phyloP scores from a whole-genome alignment of 108 stramenopile genomes.

The Nannochloropsis oceanica region DNA sequence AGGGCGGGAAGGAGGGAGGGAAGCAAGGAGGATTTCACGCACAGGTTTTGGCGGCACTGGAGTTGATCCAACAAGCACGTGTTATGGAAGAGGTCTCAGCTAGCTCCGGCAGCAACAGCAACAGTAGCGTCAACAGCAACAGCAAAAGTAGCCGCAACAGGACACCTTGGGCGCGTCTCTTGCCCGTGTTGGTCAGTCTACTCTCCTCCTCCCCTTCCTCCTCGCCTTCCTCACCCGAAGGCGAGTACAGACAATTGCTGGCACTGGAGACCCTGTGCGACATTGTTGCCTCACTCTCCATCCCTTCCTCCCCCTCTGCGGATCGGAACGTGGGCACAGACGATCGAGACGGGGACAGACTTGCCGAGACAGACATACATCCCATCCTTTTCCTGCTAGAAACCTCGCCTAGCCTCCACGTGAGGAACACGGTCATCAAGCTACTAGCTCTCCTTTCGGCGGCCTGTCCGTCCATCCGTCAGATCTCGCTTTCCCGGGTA shows the following conservation, averaged over 20 bases:
- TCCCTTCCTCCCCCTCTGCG: not conserved
- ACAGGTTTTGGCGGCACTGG: not conserved
- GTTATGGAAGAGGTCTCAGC: not conserved
- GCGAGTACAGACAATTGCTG: not conserved
- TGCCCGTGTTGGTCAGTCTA: not conserved
- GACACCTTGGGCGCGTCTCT: not conserved
- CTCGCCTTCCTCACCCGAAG: not conserved
- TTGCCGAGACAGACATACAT: not conserved
- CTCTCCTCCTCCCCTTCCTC: not conserved
- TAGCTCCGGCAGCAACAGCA: not conserved
- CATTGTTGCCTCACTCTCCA: not conserved
- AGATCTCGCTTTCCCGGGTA: not conserved
- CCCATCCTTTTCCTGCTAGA: not conserved
- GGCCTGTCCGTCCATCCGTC: not conserved
- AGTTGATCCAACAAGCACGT: not conserved
- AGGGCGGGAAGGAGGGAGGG: not conserved
- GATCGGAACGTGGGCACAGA: not conserved
- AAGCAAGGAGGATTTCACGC: not conserved
- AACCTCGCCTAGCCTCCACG: not conserved
- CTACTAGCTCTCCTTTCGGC: not conserved
- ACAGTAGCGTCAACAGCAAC: not conserved
- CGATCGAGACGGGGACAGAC: not conserved
- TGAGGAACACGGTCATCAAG: not conserved
- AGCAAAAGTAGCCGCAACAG: not conserved
- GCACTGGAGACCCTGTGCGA: not conserved